Percentiles rank a stretch among this genome's conserved stretches.
These are phyloP conservation scores for Moricandia arvensis DNA, from an alignment of 345 rosid species.

Conservation along the genomic window DNA sequence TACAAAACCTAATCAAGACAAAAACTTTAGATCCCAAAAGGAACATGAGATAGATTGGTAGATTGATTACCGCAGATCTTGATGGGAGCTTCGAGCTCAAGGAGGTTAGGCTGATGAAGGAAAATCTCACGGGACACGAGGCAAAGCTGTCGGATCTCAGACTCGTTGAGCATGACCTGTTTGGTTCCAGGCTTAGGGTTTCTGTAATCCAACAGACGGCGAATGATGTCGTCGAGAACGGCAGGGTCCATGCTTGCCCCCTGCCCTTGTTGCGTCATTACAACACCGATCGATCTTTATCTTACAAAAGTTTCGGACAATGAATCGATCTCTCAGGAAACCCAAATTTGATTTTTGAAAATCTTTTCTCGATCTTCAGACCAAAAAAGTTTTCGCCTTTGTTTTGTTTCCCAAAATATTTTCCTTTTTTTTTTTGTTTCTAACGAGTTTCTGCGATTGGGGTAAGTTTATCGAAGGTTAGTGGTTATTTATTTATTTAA, in stretches of 20 bases:
- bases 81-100: slow-evolving; percentile 88
- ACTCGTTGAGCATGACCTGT: slow-evolving; percentile 77
- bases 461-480: slow-evolving; percentile 39
- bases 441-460: slow-evolving; percentile 30
- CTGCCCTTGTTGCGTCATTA: slow-evolving; percentile 64
- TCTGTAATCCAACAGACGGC: slow-evolving; percentile 61
- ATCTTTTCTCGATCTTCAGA: slow-evolving; percentile 32
- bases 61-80: slow-evolving; percentile 86
- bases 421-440: not conserved
- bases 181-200: slow-evolving; percentile 59
- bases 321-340: slow-evolving; percentile 23
- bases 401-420: slow-evolving; percentile 25
- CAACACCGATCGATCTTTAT: not conserved
- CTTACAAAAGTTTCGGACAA: slow-evolving; percentile 19
- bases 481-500: slow-evolving; percentile 12
- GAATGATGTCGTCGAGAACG: slow-evolving; percentile 67
- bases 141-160: slow-evolving; percentile 87
- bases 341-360: not conserved
- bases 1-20: not conserved
- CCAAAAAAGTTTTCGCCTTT: slow-evolving; percentile 33
- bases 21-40: slow-evolving; percentile 27
- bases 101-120: slow-evolving; percentile 85
- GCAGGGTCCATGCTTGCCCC: slow-evolving; percentile 54
- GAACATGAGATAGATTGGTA: not conserved
- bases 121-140: slow-evolving; percentile 63